These are phyloP conservation scores for Zhuliangozyma parablackwelliae DNA, from an alignment of 1,139 yeast genomes.

Conservation along the genomic window DNA sequence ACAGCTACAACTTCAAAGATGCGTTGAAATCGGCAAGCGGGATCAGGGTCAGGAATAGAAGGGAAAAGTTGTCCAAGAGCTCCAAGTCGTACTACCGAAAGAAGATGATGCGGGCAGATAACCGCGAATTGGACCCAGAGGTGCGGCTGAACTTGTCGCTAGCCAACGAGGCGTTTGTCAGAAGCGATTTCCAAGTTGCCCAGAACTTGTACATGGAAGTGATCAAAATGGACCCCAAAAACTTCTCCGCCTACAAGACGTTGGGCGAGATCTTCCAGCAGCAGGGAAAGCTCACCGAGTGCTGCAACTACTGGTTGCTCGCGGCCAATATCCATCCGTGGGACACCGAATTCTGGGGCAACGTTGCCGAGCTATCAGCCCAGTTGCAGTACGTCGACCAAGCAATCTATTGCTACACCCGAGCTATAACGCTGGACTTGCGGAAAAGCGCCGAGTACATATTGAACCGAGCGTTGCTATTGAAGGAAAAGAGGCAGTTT, in stretches of 20 bases:
- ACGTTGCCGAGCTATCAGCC: constrained; percentile 71
- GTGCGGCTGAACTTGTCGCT: constrained; percentile 58
- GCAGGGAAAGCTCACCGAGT: constrained; percentile 62
- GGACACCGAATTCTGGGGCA: constrained; percentile 80
- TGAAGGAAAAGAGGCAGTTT: constrained; percentile 58
- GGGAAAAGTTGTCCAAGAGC: constrained; percentile 25
- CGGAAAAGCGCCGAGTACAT: constrained; percentile 51
- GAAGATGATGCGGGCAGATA: constrained; percentile 32
- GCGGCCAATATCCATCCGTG: constrained; percentile 81
- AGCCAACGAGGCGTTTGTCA: constrained; percentile 79
- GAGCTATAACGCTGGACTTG: constrained; percentile 60
- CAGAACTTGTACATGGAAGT: constrained; percentile 66
- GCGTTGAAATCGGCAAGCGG: constrained; percentile 62
- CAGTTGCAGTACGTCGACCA: constrained; percentile 72
- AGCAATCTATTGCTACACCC: constrained; percentile 77
- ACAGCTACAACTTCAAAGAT: constrained; percentile 49
- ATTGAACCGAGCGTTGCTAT: constrained; percentile 59
- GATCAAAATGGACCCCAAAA: constrained; percentile 69
- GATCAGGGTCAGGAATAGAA: constrained; percentile 47
- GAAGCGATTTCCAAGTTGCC: constrained; percentile 62
- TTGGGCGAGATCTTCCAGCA: constrained; percentile 79
- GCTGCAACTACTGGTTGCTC: constrained; percentile 76
- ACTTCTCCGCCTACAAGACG: constrained; percentile 79
- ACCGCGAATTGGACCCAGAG: constrained; percentile 62
- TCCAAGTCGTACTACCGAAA: constrained; percentile 28